These are phyloP conservation scores for Suhomyces taliae DNA, from an alignment of 1,139 yeast genomes.

Conservation along the genomic window DNA sequence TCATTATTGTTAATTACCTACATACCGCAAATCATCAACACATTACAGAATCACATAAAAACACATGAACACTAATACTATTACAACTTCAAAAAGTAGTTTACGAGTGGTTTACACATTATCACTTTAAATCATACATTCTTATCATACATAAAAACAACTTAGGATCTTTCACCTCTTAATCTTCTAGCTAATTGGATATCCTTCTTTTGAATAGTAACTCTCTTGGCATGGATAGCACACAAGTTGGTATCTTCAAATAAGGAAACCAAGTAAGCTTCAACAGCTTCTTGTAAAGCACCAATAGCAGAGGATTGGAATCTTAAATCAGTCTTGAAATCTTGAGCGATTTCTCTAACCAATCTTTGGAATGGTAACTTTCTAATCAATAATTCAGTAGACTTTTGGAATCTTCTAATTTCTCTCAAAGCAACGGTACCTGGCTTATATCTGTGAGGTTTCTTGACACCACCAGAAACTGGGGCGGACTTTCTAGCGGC, in stretches of 20 bases:
- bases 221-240: conserved; percentile 57
- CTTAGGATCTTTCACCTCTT: conserved; percentile 52
- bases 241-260: conserved; percentile 55
- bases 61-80: too few species aligned
- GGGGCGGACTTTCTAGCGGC: conserved; percentile 57
- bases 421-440: conserved; percentile 58
- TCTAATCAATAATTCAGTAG: conserved; percentile 53
- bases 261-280: conserved; percentile 52
- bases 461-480: conserved; percentile 53
- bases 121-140: conserved; percentile 3
- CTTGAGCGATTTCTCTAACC: conserved; percentile 52
- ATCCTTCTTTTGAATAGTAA: conserved; percentile 54
- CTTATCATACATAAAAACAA: background rate
- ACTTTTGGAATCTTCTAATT: conserved; percentile 55
- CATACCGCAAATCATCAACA: too few species aligned
- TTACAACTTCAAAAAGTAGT: too few species aligned
- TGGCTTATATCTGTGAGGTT: conserved; percentile 57
- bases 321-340: conserved; percentile 52
- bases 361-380: conserved; percentile 52
- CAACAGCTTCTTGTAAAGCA: conserved; percentile 55
- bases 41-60: too few species aligned
- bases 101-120: too few species aligned
- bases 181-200: conserved; percentile 56
- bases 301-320: conserved; percentile 54
- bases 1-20: too few species aligned